A percentile compares a stretch with the other conserved stretches of the same genome.
phyloP scores from a whole-genome alignment of 1,139 yeast genomes.

The Kodamaea derodonti region DNA sequence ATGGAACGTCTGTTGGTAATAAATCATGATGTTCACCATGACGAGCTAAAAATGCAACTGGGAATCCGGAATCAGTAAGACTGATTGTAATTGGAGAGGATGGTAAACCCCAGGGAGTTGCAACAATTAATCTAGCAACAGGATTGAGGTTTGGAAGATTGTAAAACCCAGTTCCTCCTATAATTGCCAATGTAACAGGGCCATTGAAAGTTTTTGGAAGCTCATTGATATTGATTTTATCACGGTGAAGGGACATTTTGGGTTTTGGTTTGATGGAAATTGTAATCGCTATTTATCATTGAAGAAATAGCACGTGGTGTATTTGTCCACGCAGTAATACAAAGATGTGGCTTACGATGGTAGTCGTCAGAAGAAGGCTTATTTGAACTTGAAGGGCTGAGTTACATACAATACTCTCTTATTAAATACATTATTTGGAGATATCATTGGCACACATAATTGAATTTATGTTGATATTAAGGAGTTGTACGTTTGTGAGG shows the following conservation, averaged over 20 bases:
- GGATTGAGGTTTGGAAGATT: constrained; percentile 78
- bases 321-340: too few relatives aligned
- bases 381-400: too few relatives aligned
- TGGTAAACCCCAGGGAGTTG: constrained; percentile 97
- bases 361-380: too few relatives aligned
- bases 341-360: too few relatives aligned
- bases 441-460: too few relatives aligned
- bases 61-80: constrained; percentile 68
- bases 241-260: constrained; percentile 38
- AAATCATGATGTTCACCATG: constrained; percentile 89
- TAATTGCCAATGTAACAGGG: constrained; percentile 72
- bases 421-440: too few relatives aligned
- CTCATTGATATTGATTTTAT: constrained; percentile 18
- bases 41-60: constrained; percentile 91
- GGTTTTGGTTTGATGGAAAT: too few relatives aligned
- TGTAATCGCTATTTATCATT: too few relatives aligned
- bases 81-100: constrained; percentile 92
- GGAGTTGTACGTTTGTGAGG: too few relatives aligned
- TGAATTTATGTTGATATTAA: too few relatives aligned
- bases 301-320: too few relatives aligned
- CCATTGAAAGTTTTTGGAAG: constrained; percentile 38
- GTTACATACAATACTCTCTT: too few relatives aligned
- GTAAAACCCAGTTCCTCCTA: constrained; percentile 98
- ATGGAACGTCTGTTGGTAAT: constrained; percentile 89
- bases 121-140: constrained; percentile 73